A percentile compares a stretch with the other conserved stretches of the same genome.
Evolutionary conservation across 1,284 basidiomycete species (phyloP).

Genomic region (Boletus sp.): DNA sequence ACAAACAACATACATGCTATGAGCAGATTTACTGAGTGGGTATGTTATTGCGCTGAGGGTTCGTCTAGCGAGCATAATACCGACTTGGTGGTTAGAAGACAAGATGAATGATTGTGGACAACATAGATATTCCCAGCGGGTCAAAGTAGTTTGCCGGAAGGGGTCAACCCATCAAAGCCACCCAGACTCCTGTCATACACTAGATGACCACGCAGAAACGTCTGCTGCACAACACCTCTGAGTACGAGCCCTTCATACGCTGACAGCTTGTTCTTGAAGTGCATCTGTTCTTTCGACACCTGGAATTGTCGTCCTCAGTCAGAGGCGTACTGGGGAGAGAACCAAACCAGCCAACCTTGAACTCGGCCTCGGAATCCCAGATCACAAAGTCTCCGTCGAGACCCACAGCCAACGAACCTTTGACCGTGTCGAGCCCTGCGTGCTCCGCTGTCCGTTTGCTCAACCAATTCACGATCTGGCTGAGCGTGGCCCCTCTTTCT

Average conservation of each 20-base stretch:
- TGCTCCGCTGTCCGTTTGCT: conserved; percentile 74
- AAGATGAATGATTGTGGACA: background rate
- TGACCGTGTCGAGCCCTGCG: conserved; percentile 67
- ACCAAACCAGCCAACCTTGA: conserved; percentile 55
- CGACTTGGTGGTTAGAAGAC: background rate
- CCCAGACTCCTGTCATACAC: conserved; percentile 56
- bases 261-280: conserved; percentile 92
- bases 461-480: conserved; percentile 75
- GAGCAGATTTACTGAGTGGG: conserved; percentile 2
- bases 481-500: conserved; percentile 56
- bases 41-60: conserved; percentile 8
- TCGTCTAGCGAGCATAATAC: conserved; percentile 23
- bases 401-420: conserved; percentile 75
- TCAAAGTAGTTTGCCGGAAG: conserved; percentile 40
- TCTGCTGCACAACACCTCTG: conserved; percentile 72
- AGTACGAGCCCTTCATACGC: conserved; percentile 82
- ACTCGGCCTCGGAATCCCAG: conserved; percentile 75
- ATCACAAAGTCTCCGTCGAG: conserved; percentile 85
- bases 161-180: conserved; percentile 41
- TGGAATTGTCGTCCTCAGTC: conserved; percentile 37
- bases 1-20: conserved; percentile 21
- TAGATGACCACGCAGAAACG: conserved; percentile 74
- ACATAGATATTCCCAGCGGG: background rate
- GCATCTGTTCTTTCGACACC: conserved; percentile 73
- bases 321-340: conserved; percentile 2